Conservation (phyloP, 2,329 filamentous ascomycete genomes). For the Fusarium sp. region DNA sequence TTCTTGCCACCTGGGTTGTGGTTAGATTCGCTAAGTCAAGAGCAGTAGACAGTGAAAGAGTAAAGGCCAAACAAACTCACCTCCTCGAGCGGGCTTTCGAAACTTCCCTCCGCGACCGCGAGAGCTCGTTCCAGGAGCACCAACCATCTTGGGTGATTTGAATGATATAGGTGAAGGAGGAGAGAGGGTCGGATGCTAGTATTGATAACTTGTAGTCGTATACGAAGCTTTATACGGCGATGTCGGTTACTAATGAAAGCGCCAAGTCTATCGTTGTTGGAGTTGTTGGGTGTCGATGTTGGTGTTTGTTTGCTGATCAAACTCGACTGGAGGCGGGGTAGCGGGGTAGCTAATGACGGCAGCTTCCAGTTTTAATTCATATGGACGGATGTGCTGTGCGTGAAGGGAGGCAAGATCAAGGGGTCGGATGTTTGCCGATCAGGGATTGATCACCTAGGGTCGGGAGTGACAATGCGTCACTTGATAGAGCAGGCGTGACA, state of each 20-base stretch:
- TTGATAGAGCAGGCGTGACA: constrained; percentile 1
- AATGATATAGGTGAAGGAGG: constrained; percentile 3
- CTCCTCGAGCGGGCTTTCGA: constrained; percentile 91
- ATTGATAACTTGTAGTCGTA: background rate
- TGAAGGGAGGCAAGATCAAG: constrained; percentile 7
- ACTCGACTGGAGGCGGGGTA: constrained; percentile 50
- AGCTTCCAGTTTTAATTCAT: constrained; percentile 5
- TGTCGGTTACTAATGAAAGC: background rate
- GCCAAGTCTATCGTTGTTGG: constrained; percentile 8
- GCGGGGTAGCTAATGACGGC: constrained; percentile 50
- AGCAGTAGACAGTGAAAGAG: background rate
- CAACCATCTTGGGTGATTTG: constrained; percentile 57
- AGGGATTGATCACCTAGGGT: constrained; percentile 17
- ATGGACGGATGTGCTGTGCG: background rate
- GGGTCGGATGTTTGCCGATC: constrained; percentile 12
- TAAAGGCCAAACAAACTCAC: constrained; percentile 60
- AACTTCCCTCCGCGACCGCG: constrained; percentile 93
- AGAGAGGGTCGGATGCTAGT: background rate
- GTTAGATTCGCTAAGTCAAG: background rate
- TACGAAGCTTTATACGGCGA: background rate
- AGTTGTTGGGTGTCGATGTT: constrained; percentile 7
- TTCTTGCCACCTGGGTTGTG: constrained; percentile 84
- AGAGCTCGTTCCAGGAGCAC: constrained; percentile 61
- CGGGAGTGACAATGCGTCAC: background rate
- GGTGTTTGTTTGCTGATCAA: constrained; percentile 37